Evolutionary conservation across 192 early-diverging fungal genomes (phyloP), one percentile per base, ranked within the genome.

Genomic region (Gonapodya sp.): DNA sequence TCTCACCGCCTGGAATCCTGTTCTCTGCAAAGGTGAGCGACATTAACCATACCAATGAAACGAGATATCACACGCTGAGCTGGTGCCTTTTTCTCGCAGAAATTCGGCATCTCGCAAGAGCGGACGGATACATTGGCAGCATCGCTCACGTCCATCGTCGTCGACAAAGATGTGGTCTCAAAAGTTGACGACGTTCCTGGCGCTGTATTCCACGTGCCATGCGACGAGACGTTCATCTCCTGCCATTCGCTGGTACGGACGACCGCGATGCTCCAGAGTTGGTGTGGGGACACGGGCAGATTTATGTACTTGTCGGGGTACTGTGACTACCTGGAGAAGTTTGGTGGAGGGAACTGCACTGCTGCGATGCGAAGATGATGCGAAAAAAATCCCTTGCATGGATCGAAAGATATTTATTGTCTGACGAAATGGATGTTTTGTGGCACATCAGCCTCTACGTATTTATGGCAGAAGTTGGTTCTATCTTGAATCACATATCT

Each of bases 1-100:
- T 77, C 34, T 77, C 75, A 18, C 75, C 75, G 31, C 75, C 75
- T 14, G 75, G 75, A 18, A 77, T 77, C 2, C 34, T 77, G 30
- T 77, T 31, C 31, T 77, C 75, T 2, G n/a, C n/a, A n/a, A n/a
- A n/a, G n/a, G n/a, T n/a, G n/a, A n/a, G n/a, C n/a, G n/a, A n/a
- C n/a, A n/a, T n/a, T n/a, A n/a, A n/a, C n/a, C n/a, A n/a, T n/a
- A n/a, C n/a, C n/a, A n/a, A n/a, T n/a, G n/a, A n/a, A n/a, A n/a
- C n/a, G n/a, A n/a, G n/a, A n/a, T n/a, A n/a, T n/a, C n/a, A n/a
- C n/a, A n/a, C n/a, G n/a, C n/a, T n/a, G n/a, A n/a, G n/a, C n/a
- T n/a, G n/a, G n/a, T n/a, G n/a, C n/a, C n/a, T n/a, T n/a, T n/a
- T n/a, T n/a, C n/a, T 32, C 18, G 8, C 16, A 77, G 75, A 77